phyloP scores from a whole-genome alignment of 345 rosid genomes.

The Gossypium sturtianum region DNA sequence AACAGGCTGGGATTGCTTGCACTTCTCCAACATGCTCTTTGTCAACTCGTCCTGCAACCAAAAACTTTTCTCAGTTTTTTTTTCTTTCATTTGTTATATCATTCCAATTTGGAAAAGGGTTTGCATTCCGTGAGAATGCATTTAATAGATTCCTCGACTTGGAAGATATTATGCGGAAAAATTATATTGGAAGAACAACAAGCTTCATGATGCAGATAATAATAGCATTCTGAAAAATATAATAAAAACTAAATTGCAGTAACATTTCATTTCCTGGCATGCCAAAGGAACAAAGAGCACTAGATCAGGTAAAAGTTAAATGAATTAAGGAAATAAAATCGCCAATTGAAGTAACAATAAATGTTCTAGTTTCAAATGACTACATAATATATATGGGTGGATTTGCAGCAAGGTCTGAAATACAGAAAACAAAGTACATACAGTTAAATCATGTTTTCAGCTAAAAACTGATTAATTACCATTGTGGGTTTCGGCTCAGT shows the following conservation, averaged over 20 bases:
- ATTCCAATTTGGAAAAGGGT: background rate
- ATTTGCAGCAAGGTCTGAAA: background rate
- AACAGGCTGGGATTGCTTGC: conserved; percentile 61
- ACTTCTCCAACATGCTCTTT: conserved; percentile 64
- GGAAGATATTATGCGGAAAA: no score
- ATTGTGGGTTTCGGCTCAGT: conserved; percentile 41
- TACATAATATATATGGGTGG: background rate
- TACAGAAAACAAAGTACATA: background rate
- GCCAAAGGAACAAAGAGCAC: background rate
- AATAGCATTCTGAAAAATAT: background rate
- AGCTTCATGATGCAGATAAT: background rate
- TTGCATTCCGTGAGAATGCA: background rate
- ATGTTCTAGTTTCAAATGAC: background rate
- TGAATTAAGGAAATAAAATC: background rate
- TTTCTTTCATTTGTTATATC: background rate
- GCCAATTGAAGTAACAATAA: background rate
- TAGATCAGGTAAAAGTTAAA: background rate
- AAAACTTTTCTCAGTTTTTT: background rate
- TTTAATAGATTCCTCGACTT: background rate
- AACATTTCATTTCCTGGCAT: background rate
- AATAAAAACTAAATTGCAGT: background rate
- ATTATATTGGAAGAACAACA: background rate
- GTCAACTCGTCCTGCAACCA: conserved; percentile 62
- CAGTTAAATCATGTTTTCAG: background rate
- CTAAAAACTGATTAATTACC: conserved; percentile 33